A percentile compares a stretch with the other conserved stretches of the same genome.
Evolutionary conservation across 129 eudicot genomes (phyloP).

Genomic region (Pittosporum tobira): DNA sequence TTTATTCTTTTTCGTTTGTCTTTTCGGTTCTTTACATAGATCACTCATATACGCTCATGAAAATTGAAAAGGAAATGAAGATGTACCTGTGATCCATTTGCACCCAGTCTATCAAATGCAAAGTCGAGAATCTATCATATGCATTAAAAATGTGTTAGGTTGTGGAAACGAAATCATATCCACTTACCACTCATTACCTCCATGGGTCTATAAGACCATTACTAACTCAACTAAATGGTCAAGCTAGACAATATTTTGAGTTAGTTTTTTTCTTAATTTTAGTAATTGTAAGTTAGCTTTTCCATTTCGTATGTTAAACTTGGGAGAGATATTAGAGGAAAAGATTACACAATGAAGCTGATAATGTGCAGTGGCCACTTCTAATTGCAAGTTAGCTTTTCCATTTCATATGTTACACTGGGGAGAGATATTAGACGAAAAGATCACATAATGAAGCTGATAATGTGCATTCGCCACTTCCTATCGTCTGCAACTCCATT

Average conservation of each 20-base stretch:
- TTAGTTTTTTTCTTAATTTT: neutral
- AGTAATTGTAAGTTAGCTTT: neutral
- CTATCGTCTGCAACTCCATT: no score
- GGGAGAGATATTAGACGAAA: no score
- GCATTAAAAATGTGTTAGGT: slow-evolving; percentile 16
- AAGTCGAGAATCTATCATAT: slow-evolving; percentile 80
- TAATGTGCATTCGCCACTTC: no score
- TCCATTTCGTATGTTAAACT: no score
- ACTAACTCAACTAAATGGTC: neutral
- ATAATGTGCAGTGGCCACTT: no score
- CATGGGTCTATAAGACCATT: neutral
- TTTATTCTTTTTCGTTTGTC: neutral
- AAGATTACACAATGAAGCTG: no score
- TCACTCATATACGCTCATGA: neutral
- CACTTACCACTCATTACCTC: neutral
- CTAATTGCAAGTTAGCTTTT: neutral
- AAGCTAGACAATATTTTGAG: neutral
- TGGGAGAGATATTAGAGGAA: no score
- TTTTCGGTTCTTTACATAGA: neutral
- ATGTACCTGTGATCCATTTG: slow-evolving; percentile 68
- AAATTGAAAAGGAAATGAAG: slow-evolving; percentile 10
- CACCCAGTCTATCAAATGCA: slow-evolving; percentile 93
- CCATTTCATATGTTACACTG: no score
- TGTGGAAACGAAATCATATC: neutral
- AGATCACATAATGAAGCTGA: no score